Evolutionary conservation across 495 filamentous ascomycete genomes (phyloP).

Genomic region (Lasiosphaeriaceae sp.): DNA sequence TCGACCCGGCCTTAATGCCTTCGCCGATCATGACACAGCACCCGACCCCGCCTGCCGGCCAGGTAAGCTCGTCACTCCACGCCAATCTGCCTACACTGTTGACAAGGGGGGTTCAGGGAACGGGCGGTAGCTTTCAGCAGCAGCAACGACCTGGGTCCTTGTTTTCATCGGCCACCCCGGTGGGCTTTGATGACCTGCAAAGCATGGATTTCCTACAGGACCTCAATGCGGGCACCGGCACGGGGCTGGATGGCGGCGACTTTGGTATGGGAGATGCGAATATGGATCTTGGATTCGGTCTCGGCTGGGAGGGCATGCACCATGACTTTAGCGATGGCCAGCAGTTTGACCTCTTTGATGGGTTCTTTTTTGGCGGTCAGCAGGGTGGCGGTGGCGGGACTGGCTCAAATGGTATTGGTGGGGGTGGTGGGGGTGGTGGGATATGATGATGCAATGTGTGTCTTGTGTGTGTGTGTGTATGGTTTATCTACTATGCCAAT

Average conservation of each 20-base stretch:
- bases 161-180: slow-evolving; percentile 12
- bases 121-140: slow-evolving; percentile 3
- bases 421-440: neutral
- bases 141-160: slow-evolving; percentile 13
- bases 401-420: neutral
- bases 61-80: slow-evolving; percentile 26
- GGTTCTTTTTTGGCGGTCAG: slow-evolving; percentile 76
- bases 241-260: slow-evolving; percentile 16
- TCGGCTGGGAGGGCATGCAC: slow-evolving; percentile 65
- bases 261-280: slow-evolving; percentile 30
- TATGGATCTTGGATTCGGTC: slow-evolving; percentile 71
- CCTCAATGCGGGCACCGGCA: slow-evolving; percentile 8
- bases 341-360: slow-evolving; percentile 76
- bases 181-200: slow-evolving; percentile 38
- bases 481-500: neutral
- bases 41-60: slow-evolving; percentile 5
- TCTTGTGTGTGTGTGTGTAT: neutral
- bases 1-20: slow-evolving; percentile 44
- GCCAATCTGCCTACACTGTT: slow-evolving; percentile 22
- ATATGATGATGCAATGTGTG: neutral
- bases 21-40: slow-evolving; percentile 27
- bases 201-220: slow-evolving; percentile 45
- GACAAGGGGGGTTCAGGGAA: neutral
- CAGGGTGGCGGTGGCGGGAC: neutral
- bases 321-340: slow-evolving; percentile 80